Base-by-base conservation (phyloP, 371 early-diverging fungal species). In the Rhizopus sp. region DNA sequence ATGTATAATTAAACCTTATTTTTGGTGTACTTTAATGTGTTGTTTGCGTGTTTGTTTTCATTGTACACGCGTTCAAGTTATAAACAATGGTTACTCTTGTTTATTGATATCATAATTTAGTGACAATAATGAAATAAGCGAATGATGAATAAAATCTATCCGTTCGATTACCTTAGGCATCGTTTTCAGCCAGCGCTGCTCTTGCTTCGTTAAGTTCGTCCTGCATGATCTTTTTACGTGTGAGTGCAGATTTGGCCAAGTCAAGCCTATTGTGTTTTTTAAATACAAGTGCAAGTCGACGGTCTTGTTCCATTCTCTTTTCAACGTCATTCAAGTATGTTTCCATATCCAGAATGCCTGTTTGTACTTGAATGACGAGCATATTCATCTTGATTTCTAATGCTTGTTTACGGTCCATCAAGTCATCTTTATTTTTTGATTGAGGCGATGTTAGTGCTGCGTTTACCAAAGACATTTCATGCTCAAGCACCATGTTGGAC, bases 341-440 rank as follows among this genome's bases (percentile, higher is more conserved):
- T 5, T 81, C 83, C 86, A 94, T 89, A n/a, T 89, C 87, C 50
- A 94, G 59, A 46, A 78, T 64, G 1, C 93, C 93, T 4, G 88
- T 79, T 62, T 90, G 88, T 5, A 93, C 92, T 62, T 87, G 77
- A 8, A 90, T 78, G 13, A 90, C 86, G n/a, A 94, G 78, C 74
- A 92, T 69, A 57, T 90, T 86, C 84, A 90, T 85, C 65, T 91
- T 90, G 60, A 93, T 81, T 50, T 92, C 88, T 38, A 89, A 73
- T 8, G 83, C 86, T 53, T 75, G 76, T 59, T 88, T 80, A 39
- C 87, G 66, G 64, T 89, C 90, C 51, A 73, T 63, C 41, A 87
- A 67, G 31, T 90, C 90, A 0, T 90, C 91, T 32, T 67, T 73
- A 0, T 72, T 61, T 37, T 79, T 72, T 73, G 83, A 35, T 60